Conservation (phyloP, 371 early-diverging fungal species). For the Rhizopus arrhizus region DNA sequence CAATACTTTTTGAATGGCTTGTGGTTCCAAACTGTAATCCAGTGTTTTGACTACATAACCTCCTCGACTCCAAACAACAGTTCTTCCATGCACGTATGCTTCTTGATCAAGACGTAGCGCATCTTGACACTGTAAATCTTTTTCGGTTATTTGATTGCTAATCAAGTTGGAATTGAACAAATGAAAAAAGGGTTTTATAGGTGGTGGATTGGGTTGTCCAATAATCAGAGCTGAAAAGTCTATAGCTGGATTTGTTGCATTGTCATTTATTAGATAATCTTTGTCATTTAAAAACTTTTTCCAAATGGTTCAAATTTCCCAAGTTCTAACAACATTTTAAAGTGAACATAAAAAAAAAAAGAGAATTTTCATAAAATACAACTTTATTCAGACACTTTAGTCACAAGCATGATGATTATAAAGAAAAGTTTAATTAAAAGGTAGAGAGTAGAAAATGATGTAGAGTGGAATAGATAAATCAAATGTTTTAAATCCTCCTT, state of each 20-base stretch:
- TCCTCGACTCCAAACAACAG: constrained; percentile 56
- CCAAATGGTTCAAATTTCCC: constrained; percentile 25
- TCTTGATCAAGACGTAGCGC: constrained; percentile 31
- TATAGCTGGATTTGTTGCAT: not conserved
- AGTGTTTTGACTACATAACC: constrained; percentile 41
- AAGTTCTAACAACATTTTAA: constrained; percentile 17
- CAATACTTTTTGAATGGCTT: constrained; percentile 42
- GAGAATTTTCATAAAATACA: not conserved
- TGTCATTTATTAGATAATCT: constrained; percentile 8
- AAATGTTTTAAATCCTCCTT: constrained; percentile 60
- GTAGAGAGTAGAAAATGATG: too few species aligned
- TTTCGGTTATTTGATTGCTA: constrained; percentile 6
- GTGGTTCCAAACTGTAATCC: constrained; percentile 40
- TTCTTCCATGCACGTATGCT: constrained; percentile 46
- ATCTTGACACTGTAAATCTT: not conserved
- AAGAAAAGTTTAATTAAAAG: not conserved
- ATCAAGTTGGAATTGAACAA: constrained; percentile 9
- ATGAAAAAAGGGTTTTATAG: constrained; percentile 6
- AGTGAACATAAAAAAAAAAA: not conserved
- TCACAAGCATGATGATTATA: not conserved
- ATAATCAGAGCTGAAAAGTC: constrained; percentile 12
- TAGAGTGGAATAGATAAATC: constrained; percentile 29
- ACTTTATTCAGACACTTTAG: not conserved
- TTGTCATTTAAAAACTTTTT: constrained; percentile 8
- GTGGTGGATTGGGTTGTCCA: not conserved